Conservation (phyloP, 441 rosid genomes). For the Melastoma candidum region DNA sequence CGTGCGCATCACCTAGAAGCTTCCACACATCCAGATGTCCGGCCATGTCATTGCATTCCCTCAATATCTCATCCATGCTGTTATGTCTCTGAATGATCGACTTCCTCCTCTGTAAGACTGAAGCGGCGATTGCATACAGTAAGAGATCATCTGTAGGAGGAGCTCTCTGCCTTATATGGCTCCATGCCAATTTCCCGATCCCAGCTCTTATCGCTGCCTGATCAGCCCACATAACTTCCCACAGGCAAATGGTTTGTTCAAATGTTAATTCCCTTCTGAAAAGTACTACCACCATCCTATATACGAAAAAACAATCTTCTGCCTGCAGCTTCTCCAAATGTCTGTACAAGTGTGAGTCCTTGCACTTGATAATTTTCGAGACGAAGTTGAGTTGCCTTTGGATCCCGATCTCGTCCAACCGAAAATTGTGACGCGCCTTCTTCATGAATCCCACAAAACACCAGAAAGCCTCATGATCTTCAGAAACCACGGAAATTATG, state of each 20-base stretch:
- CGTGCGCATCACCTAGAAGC: conserved; percentile 82
- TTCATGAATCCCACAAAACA: conserved; percentile 91
- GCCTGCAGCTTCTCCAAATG: conserved; percentile 91
- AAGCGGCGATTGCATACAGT: conserved; percentile 83
- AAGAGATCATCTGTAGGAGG: conserved; percentile 84
- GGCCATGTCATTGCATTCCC: conserved; percentile 87
- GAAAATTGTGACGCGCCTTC: conserved; percentile 90
- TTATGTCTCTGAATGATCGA: conserved; percentile 69
- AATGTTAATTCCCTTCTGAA: conserved; percentile 85
- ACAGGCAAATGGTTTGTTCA: conserved; percentile 73
- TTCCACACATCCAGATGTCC: conserved; percentile 97
- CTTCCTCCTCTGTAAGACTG: conserved; percentile 84
- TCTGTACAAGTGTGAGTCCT: conserved; percentile 77
- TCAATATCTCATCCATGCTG: conserved; percentile 94
- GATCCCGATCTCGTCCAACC: conserved; percentile 92
- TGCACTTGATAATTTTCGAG: conserved; percentile 72
- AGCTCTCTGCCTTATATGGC: conserved; percentile 64
- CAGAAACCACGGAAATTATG: conserved; percentile 57
- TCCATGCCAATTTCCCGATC: conserved; percentile 76
- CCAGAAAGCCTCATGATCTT: conserved; percentile 96
- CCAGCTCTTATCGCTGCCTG: conserved; percentile 87
- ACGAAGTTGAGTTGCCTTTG: conserved; percentile 74
- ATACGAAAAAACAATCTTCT: conserved; percentile 92
- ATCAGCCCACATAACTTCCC: conserved; percentile 99
- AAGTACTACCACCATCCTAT: conserved; percentile 88